These are phyloP conservation scores for Salvia splendens DNA, from an alignment of 257 asterid genomes.

Conservation along the genomic window DNA sequence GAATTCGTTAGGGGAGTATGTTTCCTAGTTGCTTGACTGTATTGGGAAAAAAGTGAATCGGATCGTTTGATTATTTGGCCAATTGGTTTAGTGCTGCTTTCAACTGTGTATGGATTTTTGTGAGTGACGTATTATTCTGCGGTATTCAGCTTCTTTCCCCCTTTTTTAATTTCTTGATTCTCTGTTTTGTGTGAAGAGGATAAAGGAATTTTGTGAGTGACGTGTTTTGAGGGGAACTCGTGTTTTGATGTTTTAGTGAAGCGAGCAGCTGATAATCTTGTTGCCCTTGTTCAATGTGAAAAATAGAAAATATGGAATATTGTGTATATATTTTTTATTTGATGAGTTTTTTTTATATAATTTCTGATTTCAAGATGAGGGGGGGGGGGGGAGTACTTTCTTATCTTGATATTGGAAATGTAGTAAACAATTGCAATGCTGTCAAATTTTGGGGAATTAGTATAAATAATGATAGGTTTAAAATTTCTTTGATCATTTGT, in stretches of 20 bases:
- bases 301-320: not conserved
- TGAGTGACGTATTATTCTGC: slow-evolving; percentile 19
- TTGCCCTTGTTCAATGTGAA: not conserved
- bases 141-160: not conserved
- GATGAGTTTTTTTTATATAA: not conserved
- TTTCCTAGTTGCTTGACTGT: slow-evolving; percentile 35
- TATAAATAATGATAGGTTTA: slow-evolving; percentile 2
- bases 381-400: not conserved
- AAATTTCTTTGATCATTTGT: slow-evolving; percentile 1
- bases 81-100: slow-evolving; percentile 32
- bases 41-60: slow-evolving; percentile 30
- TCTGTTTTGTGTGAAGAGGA: not conserved
- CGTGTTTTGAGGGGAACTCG: not conserved
- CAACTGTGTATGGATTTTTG: slow-evolving; percentile 23
- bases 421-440: not conserved
- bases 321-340: not conserved
- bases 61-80: slow-evolving; percentile 33
- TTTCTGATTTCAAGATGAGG: slow-evolving; percentile 15
- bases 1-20: slow-evolving; percentile 5
- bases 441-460: slow-evolving; percentile 19
- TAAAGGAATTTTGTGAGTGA: not conserved
- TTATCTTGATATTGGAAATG: not conserved
- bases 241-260: slow-evolving; percentile 22
- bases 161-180: not conserved
- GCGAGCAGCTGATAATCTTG: slow-evolving; percentile 16